Evolutionary conservation across 108 stramenopile genomes (phyloP).

Genomic region (Cylindrotheca fusiformis): DNA sequence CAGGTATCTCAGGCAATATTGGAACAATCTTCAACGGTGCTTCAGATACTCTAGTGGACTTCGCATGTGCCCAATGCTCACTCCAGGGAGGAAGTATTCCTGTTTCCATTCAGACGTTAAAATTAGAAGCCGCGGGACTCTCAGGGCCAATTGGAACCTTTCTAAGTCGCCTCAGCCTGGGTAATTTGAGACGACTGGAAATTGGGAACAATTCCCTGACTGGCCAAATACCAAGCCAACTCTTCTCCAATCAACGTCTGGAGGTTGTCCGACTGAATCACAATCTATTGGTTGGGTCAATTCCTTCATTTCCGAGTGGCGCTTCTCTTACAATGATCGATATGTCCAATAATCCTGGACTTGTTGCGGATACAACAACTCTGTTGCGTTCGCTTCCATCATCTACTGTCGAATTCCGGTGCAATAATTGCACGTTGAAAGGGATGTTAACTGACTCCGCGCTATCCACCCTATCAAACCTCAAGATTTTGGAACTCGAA

Average conservation of each 20-base stretch:
- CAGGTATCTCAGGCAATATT: background rate
- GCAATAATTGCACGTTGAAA: background rate
- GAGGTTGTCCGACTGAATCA: conserved; percentile 25
- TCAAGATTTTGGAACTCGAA: background rate
- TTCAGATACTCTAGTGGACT: conserved; percentile 26
- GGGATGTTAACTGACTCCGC: conserved; percentile 4
- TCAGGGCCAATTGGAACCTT: conserved; percentile 35
- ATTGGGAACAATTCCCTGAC: conserved; percentile 12
- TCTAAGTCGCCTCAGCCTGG: conserved; percentile 13
- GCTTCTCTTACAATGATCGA: background rate
- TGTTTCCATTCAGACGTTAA: conserved; percentile 17
- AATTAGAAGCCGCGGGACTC: conserved; percentile 23
- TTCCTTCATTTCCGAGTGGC: conserved; percentile 45
- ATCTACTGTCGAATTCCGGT: background rate
- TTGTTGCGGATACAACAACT: background rate
- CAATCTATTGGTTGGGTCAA: conserved; percentile 31
- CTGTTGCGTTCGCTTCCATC: background rate
- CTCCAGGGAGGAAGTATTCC: conserved; percentile 15
- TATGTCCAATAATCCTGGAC: conserved; percentile 2
- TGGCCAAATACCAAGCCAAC: conserved; percentile 32
- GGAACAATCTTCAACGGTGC: conserved; percentile 24
- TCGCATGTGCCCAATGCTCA: conserved; percentile 29
- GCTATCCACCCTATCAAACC: background rate
- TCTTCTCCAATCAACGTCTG: conserved; percentile 21
- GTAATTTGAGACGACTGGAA: conserved; percentile 9